These are phyloP conservation scores for Beta vulgaris DNA, from an alignment of 148 eudicot species.

Conservation along the genomic window DNA sequence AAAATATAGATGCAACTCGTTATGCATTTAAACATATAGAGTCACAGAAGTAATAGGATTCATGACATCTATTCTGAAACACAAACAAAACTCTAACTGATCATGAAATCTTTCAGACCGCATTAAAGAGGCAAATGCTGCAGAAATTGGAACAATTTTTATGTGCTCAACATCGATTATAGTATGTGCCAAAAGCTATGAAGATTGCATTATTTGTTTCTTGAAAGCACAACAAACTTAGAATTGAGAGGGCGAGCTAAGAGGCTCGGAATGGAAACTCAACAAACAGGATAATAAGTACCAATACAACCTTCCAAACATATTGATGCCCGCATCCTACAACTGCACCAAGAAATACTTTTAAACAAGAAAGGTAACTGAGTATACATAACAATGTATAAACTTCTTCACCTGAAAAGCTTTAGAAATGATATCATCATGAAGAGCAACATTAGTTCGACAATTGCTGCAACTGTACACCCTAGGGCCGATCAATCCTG, in stretches of 20 bases:
- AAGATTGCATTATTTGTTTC: neutral
- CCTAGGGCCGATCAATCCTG: constrained; percentile 54
- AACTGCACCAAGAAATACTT: neutral
- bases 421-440: constrained; percentile 78
- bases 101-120: neutral
- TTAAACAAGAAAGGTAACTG: neutral
- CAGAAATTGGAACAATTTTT: neutral
- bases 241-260: neutral
- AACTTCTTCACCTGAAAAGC: constrained; percentile 61
- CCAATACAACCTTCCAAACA: neutral
- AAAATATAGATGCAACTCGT: neutral
- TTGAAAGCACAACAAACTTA: neutral
- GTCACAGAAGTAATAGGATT: neutral
- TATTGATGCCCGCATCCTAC: neutral
- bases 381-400: neutral
- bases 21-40: neutral
- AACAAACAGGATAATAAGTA: neutral
- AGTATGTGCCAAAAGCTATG: neutral
- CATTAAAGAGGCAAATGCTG: neutral
- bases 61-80: neutral
- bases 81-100: neutral
- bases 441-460: constrained; percentile 65
- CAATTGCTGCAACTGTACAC: constrained; percentile 74
- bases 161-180: neutral
- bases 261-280: too few species aligned